Evolutionary conservation across 2,329 filamentous ascomycete species (phyloP).

Genomic region (Dendryphion nanum): DNA sequence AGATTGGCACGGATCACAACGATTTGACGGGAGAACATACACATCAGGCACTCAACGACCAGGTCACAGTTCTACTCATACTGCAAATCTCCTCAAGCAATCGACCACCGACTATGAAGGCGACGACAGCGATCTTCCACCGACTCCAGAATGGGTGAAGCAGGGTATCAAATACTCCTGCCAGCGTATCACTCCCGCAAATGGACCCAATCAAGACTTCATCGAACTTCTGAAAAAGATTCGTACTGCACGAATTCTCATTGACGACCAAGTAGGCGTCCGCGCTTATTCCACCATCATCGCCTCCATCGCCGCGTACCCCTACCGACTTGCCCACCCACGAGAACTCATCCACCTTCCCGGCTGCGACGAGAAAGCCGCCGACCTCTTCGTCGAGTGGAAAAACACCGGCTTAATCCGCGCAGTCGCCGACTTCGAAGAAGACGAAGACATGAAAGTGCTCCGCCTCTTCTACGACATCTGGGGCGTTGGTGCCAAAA

Average conservation of each 20-base stretch:
- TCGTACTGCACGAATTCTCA: slow-evolving; percentile 66
- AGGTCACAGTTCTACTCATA: slow-evolving; percentile 8
- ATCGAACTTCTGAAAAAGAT: slow-evolving; percentile 73
- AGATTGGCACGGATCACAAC: slow-evolving; percentile 19
- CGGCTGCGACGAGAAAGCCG: slow-evolving; percentile 79
- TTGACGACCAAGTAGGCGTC: slow-evolving; percentile 73
- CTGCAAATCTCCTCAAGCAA: slow-evolving; percentile 56
- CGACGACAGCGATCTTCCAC: slow-evolving; percentile 54
- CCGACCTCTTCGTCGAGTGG: slow-evolving; percentile 75
- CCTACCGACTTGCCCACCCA: slow-evolving; percentile 52
- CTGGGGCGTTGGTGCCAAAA: slow-evolving; percentile 86
- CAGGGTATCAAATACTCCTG: slow-evolving; percentile 72
- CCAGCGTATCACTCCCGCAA: slow-evolving; percentile 68
- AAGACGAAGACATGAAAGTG: slow-evolving; percentile 62
- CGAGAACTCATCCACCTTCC: slow-evolving; percentile 58
- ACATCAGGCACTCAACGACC: slow-evolving; percentile 19
- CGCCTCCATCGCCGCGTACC: slow-evolving; percentile 79
- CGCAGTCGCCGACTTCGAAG: slow-evolving; percentile 63
- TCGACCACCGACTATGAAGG: slow-evolving; percentile 78
- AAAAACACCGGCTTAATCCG: slow-evolving; percentile 59
- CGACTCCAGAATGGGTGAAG: slow-evolving; percentile 67
- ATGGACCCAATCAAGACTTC: slow-evolving; percentile 73
- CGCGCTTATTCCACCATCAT: slow-evolving; percentile 87
- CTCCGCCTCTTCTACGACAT: slow-evolving; percentile 76
- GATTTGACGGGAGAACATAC: slow-evolving; percentile 34